These are phyloP conservation scores for Yarrowia yakushimensis DNA, from an alignment of 805 yeast species.

Conservation along the genomic window DNA sequence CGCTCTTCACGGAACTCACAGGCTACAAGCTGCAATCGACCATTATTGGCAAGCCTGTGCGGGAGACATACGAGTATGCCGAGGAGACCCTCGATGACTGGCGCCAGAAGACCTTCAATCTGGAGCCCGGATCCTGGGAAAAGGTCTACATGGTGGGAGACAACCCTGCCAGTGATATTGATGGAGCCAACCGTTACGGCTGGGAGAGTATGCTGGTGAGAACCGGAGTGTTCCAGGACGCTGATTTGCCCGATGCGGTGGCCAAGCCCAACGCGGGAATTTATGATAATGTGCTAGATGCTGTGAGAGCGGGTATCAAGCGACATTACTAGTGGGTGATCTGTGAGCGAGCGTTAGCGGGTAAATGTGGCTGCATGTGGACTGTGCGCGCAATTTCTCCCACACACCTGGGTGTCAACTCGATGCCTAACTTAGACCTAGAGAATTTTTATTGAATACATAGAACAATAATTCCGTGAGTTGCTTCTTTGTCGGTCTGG, in stretches of 20 bases:
- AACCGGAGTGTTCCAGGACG: conserved; percentile 81
- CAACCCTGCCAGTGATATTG: conserved; percentile 89
- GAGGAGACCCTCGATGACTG: conserved; percentile 60
- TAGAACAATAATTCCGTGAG: no score
- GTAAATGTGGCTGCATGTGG: no score
- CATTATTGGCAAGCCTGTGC: conserved; percentile 78
- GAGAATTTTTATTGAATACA: no score
- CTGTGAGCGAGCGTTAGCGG: no score
- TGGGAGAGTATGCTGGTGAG: conserved; percentile 84
- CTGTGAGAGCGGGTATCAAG: conserved; percentile 41
- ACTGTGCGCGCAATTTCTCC: no score
- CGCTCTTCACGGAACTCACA: conserved; percentile 54
- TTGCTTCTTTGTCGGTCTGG: no score
- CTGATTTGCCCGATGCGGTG: conserved; percentile 38
- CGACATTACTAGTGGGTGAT: not conserved
- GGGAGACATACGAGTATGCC: conserved; percentile 78
- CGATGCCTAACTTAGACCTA: no score
- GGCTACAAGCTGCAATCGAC: conserved; percentile 51
- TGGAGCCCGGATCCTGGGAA: conserved; percentile 36
- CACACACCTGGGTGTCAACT: not conserved
- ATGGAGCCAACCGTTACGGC: conserved; percentile 82
- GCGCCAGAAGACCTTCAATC: conserved; percentile 21
- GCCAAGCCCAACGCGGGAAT: conserved; percentile 48
- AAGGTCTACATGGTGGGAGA: conserved; percentile 95
- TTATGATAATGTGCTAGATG: conserved; percentile 51